Evolutionary conservation across 306 rosid species (phyloP).

Genomic region (Canavalia gladiata): DNA sequence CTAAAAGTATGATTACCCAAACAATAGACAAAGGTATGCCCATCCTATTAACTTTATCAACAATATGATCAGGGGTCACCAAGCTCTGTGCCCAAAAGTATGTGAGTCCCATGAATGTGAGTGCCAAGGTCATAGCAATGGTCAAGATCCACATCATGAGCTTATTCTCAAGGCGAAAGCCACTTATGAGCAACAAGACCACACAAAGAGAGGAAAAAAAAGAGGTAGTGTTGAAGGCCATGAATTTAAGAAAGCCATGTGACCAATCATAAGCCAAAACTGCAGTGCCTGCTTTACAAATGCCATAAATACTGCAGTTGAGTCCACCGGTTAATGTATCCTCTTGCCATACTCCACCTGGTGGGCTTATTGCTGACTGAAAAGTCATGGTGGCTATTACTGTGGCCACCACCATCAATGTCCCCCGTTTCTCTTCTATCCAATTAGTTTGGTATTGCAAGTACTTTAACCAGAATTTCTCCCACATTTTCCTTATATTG

Average conservation of each 20-base stretch:
- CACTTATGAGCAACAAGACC: constrained; percentile 44
- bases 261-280: not conserved
- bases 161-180: constrained; percentile 48
- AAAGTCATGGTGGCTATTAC: constrained; percentile 48
- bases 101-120: constrained; percentile 28
- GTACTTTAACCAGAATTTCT: constrained; percentile 1
- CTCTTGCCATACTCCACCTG: constrained; percentile 54
- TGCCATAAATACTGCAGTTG: not conserved
- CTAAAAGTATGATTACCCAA: not conserved
- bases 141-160: constrained; percentile 38
- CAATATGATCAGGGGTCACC: constrained; percentile 22
- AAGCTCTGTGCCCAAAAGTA: not conserved
- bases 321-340: not conserved
- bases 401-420: constrained; percentile 47
- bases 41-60: not conserved
- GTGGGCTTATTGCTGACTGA: constrained; percentile 39
- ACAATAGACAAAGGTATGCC: not conserved
- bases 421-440: constrained; percentile 35
- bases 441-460: constrained; percentile 30
- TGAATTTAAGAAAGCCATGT: not conserved
- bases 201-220: constrained; percentile 50
- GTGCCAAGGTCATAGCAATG: constrained; percentile 18
- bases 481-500: not conserved
- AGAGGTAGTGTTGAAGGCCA: constrained; percentile 30
- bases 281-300: constrained; percentile 48